Conservation (phyloP, 768 basidiomycete genomes). For the Pisolithus sp. region DNA sequence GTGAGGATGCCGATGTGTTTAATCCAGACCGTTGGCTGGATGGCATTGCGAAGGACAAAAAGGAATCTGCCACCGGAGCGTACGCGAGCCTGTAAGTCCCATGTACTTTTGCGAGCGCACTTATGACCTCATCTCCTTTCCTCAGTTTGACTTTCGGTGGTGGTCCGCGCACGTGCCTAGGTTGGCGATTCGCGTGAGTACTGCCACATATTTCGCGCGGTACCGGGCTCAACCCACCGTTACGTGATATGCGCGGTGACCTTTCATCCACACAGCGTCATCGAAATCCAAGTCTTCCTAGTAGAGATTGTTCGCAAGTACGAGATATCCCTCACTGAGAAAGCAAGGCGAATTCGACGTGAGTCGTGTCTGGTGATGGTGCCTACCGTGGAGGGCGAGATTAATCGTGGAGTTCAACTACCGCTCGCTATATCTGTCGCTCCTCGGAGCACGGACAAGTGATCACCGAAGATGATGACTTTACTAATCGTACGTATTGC, state of each 20-base stretch:
- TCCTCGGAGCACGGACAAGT: background rate
- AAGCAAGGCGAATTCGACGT: slow-evolving; percentile 21
- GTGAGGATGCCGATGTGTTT: slow-evolving; percentile 26
- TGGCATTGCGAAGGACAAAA: slow-evolving; percentile 10
- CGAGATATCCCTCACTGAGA: too few relatives aligned
- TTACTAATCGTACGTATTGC: too few relatives aligned
- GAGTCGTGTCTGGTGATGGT: slow-evolving; percentile 27
- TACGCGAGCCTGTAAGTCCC: slow-evolving; percentile 23
- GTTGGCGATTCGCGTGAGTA: slow-evolving; percentile 29
- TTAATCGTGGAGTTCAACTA: slow-evolving; percentile 26
- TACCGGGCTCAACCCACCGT: background rate
- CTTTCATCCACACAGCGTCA: slow-evolving; percentile 22
- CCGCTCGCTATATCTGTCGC: slow-evolving; percentile 25
- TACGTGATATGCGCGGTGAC: background rate
- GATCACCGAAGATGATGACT: too few relatives aligned
- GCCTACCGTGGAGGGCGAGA: slow-evolving; percentile 30
- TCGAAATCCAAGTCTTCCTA: slow-evolving; percentile 56
- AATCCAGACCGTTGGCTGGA: slow-evolving; percentile 26
- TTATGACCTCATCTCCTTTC: background rate
- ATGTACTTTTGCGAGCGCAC: background rate
- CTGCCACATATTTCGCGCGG: background rate
- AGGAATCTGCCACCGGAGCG: slow-evolving; percentile 18
- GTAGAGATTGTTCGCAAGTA: slow-evolving; percentile 49
- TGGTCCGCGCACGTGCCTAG: slow-evolving; percentile 21
- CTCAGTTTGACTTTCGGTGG: slow-evolving; percentile 25